Evolutionary conservation across 2,329 filamentous ascomycete genomes (phyloP).

Genomic region (Fusarium palustre): DNA sequence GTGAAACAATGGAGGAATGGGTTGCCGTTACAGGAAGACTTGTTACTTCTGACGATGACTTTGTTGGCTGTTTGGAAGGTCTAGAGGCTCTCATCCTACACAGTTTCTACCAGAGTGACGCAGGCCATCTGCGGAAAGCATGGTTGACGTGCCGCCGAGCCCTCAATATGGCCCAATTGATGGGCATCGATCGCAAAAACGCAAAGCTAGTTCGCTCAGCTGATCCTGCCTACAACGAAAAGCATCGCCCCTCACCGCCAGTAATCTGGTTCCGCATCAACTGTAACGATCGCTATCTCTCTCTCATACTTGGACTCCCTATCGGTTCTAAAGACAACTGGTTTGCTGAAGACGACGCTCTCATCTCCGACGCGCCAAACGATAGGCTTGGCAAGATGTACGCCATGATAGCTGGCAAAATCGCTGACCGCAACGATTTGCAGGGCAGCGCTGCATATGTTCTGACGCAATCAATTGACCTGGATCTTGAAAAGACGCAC

Average conservation of each 20-base stretch:
- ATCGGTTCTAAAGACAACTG: constrained; percentile 56
- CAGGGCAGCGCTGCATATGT: constrained; percentile 54
- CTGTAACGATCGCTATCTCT: constrained; percentile 62
- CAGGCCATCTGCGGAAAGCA: constrained; percentile 64
- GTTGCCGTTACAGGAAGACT: constrained; percentile 51
- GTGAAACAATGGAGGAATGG: constrained; percentile 47
- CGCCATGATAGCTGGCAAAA: constrained; percentile 56
- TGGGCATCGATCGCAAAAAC: constrained; percentile 58
- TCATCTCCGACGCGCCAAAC: constrained; percentile 51
- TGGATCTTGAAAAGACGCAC: constrained; percentile 60
- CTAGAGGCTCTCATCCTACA: constrained; percentile 64
- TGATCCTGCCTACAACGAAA: constrained; percentile 52
- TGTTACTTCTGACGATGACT: constrained; percentile 64
- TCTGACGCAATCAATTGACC: constrained; percentile 58
- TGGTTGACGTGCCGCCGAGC: constrained; percentile 65
- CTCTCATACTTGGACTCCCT: constrained; percentile 63
- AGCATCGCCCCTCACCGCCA: constrained; percentile 40
- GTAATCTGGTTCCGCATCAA: constrained; percentile 63
- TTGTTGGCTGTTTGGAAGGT: constrained; percentile 64
- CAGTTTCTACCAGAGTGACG: constrained; percentile 62
- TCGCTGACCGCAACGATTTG: constrained; percentile 61
- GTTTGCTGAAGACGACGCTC: constrained; percentile 50
- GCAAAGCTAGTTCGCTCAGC: constrained; percentile 52
- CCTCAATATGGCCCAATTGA: constrained; percentile 63
- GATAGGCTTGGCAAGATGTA: constrained; percentile 61